These are phyloP conservation scores for Wickerhamiella slavikovae DNA, from an alignment of 805 yeast genomes.

Conservation along the genomic window DNA sequence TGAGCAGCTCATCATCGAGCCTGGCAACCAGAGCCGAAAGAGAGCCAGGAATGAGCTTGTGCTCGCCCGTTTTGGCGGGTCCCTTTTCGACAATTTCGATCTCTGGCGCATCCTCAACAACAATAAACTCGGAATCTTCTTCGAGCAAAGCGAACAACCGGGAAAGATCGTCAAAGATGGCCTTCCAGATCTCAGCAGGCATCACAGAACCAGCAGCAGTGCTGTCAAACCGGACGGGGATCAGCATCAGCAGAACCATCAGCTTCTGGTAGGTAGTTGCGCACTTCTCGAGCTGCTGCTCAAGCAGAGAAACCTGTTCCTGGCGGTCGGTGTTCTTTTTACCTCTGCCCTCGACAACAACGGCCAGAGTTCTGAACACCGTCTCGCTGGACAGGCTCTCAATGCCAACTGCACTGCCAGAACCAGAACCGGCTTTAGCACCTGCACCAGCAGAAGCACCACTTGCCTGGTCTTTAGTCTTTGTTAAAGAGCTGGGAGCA, in stretches of 20 bases:
- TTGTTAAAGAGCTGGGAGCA: constrained; percentile 13
- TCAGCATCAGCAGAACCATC: constrained; percentile 54
- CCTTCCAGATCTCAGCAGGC: constrained; percentile 67
- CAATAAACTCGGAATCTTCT: constrained; percentile 37
- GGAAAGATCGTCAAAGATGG: constrained; percentile 40
- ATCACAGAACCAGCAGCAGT: constrained; percentile 44
- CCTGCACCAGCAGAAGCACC: constrained; percentile 12
- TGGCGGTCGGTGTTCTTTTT: constrained; percentile 73
- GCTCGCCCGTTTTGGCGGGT: constrained; percentile 32
- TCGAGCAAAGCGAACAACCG: constrained; percentile 51
- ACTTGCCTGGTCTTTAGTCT: background rate
- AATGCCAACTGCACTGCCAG: constrained; percentile 17
- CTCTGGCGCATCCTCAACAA: constrained; percentile 70
- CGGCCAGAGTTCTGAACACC: constrained; percentile 52
- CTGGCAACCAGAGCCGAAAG: constrained; percentile 75
- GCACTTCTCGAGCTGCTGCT: constrained; percentile 30
- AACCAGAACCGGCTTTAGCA: constrained; percentile 16
- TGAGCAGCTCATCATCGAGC: constrained; percentile 82
- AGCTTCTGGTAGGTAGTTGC: constrained; percentile 56
- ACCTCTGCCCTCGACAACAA: constrained; percentile 79
- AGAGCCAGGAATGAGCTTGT: constrained; percentile 59
- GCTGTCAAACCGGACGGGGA: constrained; percentile 77
- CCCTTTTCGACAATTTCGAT: constrained; percentile 45
- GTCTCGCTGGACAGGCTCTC: constrained; percentile 18
- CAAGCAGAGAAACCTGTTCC: constrained; percentile 59